phyloP scores from a whole-genome alignment of 768 basidiomycete species.

The Clavulina sp. region DNA sequence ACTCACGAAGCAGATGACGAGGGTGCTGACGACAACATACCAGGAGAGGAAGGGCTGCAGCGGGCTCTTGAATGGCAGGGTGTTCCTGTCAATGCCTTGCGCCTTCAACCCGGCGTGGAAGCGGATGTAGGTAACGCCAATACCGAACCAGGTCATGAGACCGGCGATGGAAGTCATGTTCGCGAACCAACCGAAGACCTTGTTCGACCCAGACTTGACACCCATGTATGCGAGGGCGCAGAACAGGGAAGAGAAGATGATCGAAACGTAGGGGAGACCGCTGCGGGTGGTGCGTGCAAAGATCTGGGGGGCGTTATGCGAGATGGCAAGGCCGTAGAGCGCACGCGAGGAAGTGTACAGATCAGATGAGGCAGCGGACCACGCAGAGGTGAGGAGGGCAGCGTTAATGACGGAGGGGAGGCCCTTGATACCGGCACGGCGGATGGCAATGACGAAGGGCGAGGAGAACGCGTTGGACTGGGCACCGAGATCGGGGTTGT shows the following conservation, averaged over 20 bases:
- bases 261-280: conserved; percentile 62
- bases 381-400: conserved; percentile 70
- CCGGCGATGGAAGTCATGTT: conserved; percentile 46
- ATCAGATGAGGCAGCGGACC: conserved; percentile 83
- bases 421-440: conserved; percentile 60
- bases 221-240: conserved; percentile 70
- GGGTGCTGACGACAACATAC: conserved; percentile 19
- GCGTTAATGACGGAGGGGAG: conserved; percentile 75
- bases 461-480: conserved; percentile 40
- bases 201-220: conserved; percentile 41
- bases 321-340: conserved; percentile 65
- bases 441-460: conserved; percentile 77
- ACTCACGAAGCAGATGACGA: conserved; percentile 18
- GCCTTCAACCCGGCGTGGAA: conserved; percentile 69
- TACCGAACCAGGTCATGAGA: conserved; percentile 70
- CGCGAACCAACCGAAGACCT: conserved; percentile 52
- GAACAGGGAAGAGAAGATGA: conserved; percentile 53
- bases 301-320: conserved; percentile 67
- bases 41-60: conserved; percentile 32
- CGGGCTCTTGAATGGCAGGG: conserved; percentile 49
- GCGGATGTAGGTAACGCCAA: conserved; percentile 57
- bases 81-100: conserved; percentile 57
- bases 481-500: conserved; percentile 36
- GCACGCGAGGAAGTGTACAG: conserved; percentile 65
- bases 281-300: conserved; percentile 49